Evolutionary conservation across 169 alveolate species (phyloP).

Genomic region (Plasmodium vivax): DNA sequence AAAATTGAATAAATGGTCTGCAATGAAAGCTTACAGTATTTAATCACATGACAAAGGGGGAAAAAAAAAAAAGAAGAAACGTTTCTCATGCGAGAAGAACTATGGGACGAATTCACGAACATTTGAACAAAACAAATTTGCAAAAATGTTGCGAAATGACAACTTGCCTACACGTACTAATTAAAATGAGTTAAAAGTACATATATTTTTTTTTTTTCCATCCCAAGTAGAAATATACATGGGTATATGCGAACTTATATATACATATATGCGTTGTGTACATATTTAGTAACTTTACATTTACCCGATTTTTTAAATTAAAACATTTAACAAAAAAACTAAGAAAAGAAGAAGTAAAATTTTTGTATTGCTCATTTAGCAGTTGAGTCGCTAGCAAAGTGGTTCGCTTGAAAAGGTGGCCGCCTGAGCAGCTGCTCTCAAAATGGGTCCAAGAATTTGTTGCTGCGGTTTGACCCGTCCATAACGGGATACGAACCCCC

Average conservation of each 20-base stretch:
- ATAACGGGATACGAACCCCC: background rate
- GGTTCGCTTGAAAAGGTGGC: background rate
- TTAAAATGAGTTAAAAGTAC: conserved; percentile 14
- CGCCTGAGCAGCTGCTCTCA: background rate
- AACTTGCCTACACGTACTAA: background rate
- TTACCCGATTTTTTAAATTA: conserved; percentile 25
- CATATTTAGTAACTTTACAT: conserved; percentile 2
- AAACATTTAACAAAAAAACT: conserved; percentile 5
- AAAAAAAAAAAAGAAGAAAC: background rate
- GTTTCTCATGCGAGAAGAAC: background rate
- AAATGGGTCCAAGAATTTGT: background rate
- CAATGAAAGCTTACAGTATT: background rate
- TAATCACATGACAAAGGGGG: background rate
- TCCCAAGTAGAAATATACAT: conserved; percentile 23
- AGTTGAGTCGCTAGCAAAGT: background rate
- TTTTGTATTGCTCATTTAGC: background rate
- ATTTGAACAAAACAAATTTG: conserved; percentile 2
- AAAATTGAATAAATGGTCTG: conserved; percentile 85
- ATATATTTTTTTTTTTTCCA: conserved; percentile 1
- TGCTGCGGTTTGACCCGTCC: background rate
- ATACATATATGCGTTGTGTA: background rate
- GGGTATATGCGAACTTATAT: conserved; percentile 1
- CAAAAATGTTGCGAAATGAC: background rate
- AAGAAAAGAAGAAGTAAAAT: background rate
- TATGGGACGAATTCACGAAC: background rate